Conservation (phyloP, 1,139 yeast genomes). For the Saccharomyces pastorianus region DNA sequence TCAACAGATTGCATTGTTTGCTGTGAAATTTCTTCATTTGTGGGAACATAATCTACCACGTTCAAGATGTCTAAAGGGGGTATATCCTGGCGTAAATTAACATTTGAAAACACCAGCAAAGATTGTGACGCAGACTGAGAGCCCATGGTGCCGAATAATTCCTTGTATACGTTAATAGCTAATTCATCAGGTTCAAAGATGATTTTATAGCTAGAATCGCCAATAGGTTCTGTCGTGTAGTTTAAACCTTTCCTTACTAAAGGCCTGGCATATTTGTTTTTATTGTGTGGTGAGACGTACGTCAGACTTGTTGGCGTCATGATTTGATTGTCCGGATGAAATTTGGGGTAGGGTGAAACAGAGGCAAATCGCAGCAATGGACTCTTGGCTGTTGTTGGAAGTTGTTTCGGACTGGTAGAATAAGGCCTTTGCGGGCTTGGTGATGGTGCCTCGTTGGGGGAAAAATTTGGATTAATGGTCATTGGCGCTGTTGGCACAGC, state of each 20-base stretch:
- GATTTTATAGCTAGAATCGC: slow-evolving; percentile 9
- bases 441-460: background rate
- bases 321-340: background rate
- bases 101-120: slow-evolving; percentile 19
- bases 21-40: slow-evolving; percentile 10
- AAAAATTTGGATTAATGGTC: background rate
- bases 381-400: background rate
- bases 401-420: slow-evolving; percentile 4
- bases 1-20: slow-evolving; percentile 6
- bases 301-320: background rate
- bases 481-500: background rate
- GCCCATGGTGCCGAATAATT: slow-evolving; percentile 22
- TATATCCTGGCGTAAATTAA: slow-evolving; percentile 4
- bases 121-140: slow-evolving; percentile 23
- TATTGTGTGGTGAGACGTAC: background rate
- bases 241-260: slow-evolving; percentile 6
- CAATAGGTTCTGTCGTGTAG: slow-evolving; percentile 9
- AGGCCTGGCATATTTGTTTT: slow-evolving; percentile 2
- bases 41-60: slow-evolving; percentile 6
- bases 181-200: slow-evolving; percentile 27
- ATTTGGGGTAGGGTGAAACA: background rate
- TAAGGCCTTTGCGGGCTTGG: slow-evolving; percentile 2
- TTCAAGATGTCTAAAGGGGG: slow-evolving; percentile 5
- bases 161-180: slow-evolving; percentile 19
- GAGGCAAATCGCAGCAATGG: slow-evolving; percentile 2